Base-by-base conservation (phyloP, 306 rosid genomes). In the Chamaecrista fasciculata region DNA sequence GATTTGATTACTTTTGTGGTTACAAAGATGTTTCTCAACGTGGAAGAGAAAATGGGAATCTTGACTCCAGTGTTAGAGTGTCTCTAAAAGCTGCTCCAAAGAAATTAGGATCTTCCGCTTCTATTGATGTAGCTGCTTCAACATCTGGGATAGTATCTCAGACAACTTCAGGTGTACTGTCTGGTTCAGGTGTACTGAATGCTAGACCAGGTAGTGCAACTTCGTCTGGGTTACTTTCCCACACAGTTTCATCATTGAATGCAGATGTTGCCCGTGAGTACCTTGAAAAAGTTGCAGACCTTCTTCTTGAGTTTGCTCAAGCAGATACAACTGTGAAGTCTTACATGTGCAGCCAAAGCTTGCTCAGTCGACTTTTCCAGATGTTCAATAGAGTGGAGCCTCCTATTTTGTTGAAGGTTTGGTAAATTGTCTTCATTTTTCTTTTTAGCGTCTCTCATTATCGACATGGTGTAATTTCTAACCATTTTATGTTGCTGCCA, bases 331-430 rank as follows among this genome's bases (percentile, higher is more conserved):
- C 89, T 33, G 99, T 95, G 62, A 95, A 95, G 77, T 89, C 89
- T 55, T 85, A 60, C 57, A 95, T 91, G 99, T 95, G 99, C 46
- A 91, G 96, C 82, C 99, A 88, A 82, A 95, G 97, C 80, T 87
- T 95, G 95, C 96, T 95, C 74, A 87, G 90, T 80, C 97, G 99
- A 50, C 99, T 95, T 83, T 90, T 95, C 74, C 96, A 91, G 89
- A 95, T 95, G 99, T 95, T 95, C 79, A 91, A 86, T 72, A 95
- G 96, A 80, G 97, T 95, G 64, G 97, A 91, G 77, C 97, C 99
- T 65, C 92, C 92, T 24, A 91, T 95, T 89, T 87, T 95, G 72
- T 77, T 91, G 57, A 95, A 95, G 97, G 99, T 95, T 79, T 36
- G 65, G 50, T 63, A 44, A 42, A 51, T 36, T 39, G 26, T n/a